phyloP scores from a whole-genome alignment of 2,329 filamentous ascomycete species.

The Xylariaceae sp. region DNA sequence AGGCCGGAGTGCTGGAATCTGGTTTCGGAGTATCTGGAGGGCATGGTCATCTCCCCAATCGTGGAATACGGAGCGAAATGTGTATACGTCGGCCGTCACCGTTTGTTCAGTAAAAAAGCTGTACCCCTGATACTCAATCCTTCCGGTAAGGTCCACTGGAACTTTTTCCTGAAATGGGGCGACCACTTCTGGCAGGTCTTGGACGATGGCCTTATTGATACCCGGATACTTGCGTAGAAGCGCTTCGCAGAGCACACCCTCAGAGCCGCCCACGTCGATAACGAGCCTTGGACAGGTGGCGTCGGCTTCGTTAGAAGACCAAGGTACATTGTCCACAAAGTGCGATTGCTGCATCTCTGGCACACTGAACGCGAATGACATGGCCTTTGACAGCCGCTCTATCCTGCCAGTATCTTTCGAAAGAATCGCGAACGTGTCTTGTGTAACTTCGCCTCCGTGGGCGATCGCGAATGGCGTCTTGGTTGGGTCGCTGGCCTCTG shows the following conservation, averaged over 20 bases:
- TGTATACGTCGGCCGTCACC: constrained; percentile 8
- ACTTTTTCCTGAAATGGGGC: constrained; percentile 1
- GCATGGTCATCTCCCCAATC: constrained; percentile 16
- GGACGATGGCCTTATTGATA: constrained; percentile 11
- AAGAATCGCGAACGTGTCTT: constrained; percentile 11
- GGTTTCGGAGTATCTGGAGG: constrained; percentile 6
- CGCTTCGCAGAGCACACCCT: constrained; percentile 13
- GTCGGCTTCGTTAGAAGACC: constrained; percentile 13
- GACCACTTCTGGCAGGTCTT: constrained; percentile 12
- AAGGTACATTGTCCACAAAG: constrained; percentile 10
- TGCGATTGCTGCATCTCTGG: constrained; percentile 9
- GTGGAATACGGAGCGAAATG: constrained; percentile 14
- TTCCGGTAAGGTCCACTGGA: not conserved
- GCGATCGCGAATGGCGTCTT: constrained; percentile 26
- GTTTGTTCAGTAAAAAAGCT: constrained; percentile 11
- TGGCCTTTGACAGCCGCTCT: constrained; percentile 11
- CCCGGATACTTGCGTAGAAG: constrained; percentile 5
- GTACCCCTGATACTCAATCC: constrained; percentile 9
- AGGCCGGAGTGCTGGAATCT: constrained; percentile 4
- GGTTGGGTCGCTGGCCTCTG: constrained; percentile 29
- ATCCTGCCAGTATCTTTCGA: constrained; percentile 4
- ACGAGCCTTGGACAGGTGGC: constrained; percentile 5
- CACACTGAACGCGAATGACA: constrained; percentile 10
- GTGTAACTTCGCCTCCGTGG: constrained; percentile 9
- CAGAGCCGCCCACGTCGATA: constrained; percentile 20